These are phyloP conservation scores for Mycosarcoma mackinlayi DNA, from an alignment of 1,284 basidiomycete genomes.

Conservation along the genomic window DNA sequence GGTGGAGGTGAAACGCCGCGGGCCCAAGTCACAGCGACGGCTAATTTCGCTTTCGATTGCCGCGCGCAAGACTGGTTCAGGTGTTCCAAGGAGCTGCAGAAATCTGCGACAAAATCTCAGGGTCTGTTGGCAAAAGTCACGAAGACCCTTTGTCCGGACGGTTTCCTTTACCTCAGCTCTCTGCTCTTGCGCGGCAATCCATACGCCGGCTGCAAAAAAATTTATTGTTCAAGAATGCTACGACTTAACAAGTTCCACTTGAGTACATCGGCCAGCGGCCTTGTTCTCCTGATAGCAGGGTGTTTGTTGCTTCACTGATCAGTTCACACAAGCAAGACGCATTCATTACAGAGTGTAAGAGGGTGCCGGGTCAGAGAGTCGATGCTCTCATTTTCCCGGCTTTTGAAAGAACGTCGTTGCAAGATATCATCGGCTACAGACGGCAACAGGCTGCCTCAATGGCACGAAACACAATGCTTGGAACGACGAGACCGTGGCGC, in stretches of 20 bases:
- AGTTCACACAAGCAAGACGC: background rate
- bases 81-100: too few relatives aligned
- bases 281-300: too few relatives aligned
- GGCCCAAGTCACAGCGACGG: too few relatives aligned
- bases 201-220: too few relatives aligned
- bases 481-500: background rate
- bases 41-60: constrained; percentile 1
- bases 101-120: too few relatives aligned
- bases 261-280: too few relatives aligned
- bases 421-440: constrained; percentile 13
- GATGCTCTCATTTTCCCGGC: constrained; percentile 41
- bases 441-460: constrained; percentile 8
- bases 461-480: background rate
- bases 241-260: too few relatives aligned
- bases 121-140: constrained; percentile 1
- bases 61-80: constrained; percentile 9
- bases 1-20: constrained; percentile 22
- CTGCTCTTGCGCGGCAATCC: too few relatives aligned
- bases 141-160: too few relatives aligned
- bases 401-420: constrained; percentile 27
- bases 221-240: too few relatives aligned
- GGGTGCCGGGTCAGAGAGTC: constrained; percentile 38
- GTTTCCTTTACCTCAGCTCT: constrained; percentile 12
- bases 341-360: constrained; percentile 5
- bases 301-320: too few relatives aligned